Evolutionary conservation across 2,329 filamentous ascomycete genomes (phyloP), one percentile per base, ranked within the genome.

Genomic region (Colletotrichum sp.): DNA sequence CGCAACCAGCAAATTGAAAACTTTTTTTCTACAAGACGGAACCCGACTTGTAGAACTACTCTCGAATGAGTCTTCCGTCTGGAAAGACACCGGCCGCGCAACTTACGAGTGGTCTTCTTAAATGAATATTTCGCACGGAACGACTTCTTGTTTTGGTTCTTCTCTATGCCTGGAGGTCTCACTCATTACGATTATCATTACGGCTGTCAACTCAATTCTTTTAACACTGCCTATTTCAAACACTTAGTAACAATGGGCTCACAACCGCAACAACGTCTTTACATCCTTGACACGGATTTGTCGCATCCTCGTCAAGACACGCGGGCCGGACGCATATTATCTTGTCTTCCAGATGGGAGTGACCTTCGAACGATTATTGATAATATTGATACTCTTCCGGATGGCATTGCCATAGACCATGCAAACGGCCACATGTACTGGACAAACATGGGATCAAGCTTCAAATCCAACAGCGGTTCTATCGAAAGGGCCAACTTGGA

Each of bases 261-360:
- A 25, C 62, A 68, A 22, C 43, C 39, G 10, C 55, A 72, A 55
- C 62, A 68, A 16, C 52, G 70, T 16, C 70, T 72, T 18, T 68
- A 68, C 64, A 72, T 72, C 27, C 70, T 72, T 6, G 70, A 72
- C 34, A 72, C 70, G 12, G 64, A 72, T 28, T 30, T 68, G 22
- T 72, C 64, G 10, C 64, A 62, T 16, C 70, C 64, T 9, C 15
- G n/a, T n/a, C 32, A 56, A 8, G 5, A 68, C 7, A 62, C 18
- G 27, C 64, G 70, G 7, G 48, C 12, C 4, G 70, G 70, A 6
- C 62, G 70, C 15, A 68, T 72, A 16, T 15, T 72, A 61, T 72
- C 70, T 61, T 72, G 70, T 36, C 15, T 48, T 12, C 30, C 64
- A 7, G 36, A 72, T 32, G 70, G 70, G 25, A 48, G 55, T 27